A percentile compares a stretch with the other conserved stretches of the same genome.
These are phyloP conservation scores for Trichoderma sp. DNA, from an alignment of 2,329 filamentous ascomycete genomes.

Conservation along the genomic window DNA sequence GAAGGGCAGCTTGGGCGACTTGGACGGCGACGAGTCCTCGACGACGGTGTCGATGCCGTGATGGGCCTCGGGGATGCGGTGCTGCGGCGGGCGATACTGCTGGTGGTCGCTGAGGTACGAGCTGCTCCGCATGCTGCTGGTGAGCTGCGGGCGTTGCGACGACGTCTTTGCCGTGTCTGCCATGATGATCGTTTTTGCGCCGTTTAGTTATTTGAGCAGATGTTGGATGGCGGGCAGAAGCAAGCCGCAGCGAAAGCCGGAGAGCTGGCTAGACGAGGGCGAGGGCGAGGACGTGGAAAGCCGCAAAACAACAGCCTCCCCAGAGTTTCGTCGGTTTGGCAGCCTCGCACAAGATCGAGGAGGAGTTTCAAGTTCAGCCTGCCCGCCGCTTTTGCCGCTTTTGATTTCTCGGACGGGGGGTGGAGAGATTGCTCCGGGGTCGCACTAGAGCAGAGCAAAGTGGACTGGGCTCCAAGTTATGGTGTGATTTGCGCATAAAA, in stretches of 20 bases:
- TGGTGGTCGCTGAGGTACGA: constrained; percentile 63
- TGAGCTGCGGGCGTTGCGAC: constrained; percentile 47
- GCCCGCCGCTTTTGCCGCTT: neutral
- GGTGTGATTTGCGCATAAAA: neutral
- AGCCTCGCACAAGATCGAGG: neutral
- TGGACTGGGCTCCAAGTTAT: neutral
- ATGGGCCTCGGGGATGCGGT: constrained; percentile 48
- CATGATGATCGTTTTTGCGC: neutral
- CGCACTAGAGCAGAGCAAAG: neutral
- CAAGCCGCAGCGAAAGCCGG: neutral
- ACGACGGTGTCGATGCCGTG: constrained; percentile 66
- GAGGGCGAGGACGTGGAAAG: neutral
- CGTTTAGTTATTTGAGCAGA: neutral
- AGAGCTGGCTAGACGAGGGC: neutral
- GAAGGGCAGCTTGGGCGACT: constrained; percentile 48
- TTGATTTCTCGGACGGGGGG: neutral
- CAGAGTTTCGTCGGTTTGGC: neutral
- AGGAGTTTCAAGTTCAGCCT: neutral
- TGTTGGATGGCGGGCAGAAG: neutral
- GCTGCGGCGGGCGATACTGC: constrained; percentile 58
- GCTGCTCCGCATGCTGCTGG: constrained; percentile 55
- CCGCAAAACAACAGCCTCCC: neutral
- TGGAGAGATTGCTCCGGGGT: neutral
- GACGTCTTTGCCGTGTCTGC: constrained; percentile 28
- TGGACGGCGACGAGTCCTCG: constrained; percentile 46